Evolutionary conservation across 306 rosid genomes (phyloP).

Genomic region (Arachis stenosperma): DNA sequence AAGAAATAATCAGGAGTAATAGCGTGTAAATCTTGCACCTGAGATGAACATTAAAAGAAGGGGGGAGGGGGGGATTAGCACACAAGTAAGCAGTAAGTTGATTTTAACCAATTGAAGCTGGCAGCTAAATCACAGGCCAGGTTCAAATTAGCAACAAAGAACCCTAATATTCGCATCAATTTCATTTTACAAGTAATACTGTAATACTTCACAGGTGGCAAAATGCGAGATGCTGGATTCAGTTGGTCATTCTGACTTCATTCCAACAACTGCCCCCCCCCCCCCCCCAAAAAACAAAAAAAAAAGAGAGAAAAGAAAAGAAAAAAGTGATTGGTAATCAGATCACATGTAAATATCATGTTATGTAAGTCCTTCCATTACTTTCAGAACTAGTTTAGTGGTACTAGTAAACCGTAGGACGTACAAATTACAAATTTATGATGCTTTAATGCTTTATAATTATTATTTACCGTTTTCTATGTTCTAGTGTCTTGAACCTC

Average conservation of each 20-base stretch:
- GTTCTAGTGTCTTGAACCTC: conserved; percentile 29
- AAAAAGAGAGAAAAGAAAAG: too few relatives aligned
- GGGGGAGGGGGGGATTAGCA: background rate
- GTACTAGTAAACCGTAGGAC: conserved; percentile 15
- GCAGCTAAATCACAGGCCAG: conserved; percentile 16
- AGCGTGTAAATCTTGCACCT: conserved; percentile 96
- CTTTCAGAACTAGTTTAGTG: conserved; percentile 4
- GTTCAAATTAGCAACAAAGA: conserved; percentile 22
- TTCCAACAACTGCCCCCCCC: too few relatives aligned
- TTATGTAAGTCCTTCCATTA: conserved; percentile 2
- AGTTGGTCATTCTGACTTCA: background rate
- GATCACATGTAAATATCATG: conserved; percentile 4
- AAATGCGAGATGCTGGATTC: background rate
- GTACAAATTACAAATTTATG: conserved; percentile 3
- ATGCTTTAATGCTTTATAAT: conserved; percentile 18
- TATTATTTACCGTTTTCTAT: conserved; percentile 25
- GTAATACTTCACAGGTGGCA: conserved; percentile 9
- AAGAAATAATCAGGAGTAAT: conserved; percentile 89
- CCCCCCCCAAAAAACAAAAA: background rate
- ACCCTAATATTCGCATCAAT: conserved; percentile 21
- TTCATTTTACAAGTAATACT: background rate
- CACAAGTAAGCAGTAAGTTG: background rate
- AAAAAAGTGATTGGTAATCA: background rate
- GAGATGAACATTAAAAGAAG: conserved; percentile 33
- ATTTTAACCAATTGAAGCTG: conserved; percentile 12